phyloP scores from a whole-genome alignment of 805 yeast genomes.

The Pichia californica region DNA sequence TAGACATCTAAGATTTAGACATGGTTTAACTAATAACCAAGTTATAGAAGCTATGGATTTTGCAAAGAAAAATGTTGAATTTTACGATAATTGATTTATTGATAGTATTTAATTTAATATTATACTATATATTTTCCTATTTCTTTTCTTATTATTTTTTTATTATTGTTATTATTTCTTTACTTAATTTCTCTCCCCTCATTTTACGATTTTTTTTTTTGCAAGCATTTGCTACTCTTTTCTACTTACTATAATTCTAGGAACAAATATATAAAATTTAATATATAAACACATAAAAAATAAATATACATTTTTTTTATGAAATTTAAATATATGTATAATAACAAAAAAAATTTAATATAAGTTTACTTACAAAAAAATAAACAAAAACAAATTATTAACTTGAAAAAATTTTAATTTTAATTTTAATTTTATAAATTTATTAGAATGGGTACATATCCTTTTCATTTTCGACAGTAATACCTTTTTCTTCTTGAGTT shows the following conservation, averaged over 20 bases:
- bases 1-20: conserved; percentile 89
- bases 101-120: neutral
- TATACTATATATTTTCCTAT: neutral
- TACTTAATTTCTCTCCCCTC: neutral
- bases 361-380: no score
- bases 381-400: neutral
- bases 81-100: conserved; percentile 23
- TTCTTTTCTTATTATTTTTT: neutral
- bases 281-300: no score
- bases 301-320: no score
- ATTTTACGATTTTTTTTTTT: neutral
- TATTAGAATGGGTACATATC: conserved; percentile 36
- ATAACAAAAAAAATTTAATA: no score
- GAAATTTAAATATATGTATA: no score
- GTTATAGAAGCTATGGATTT: conserved; percentile 66
- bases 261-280: no score
- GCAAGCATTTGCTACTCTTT: no score
- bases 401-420: no score
- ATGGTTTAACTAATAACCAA: conserved; percentile 58
- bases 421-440: no score
- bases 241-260: no score
- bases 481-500: conserved; percentile 42
- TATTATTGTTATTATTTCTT: no score
- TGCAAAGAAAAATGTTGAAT: conserved; percentile 76
- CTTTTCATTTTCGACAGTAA: conserved; percentile 34